A percentile compares a stretch with the other conserved stretches of the same genome.
phyloP scores from a whole-genome alignment of 495 filamentous ascomycete genomes.

The Penicillium salamii region DNA sequence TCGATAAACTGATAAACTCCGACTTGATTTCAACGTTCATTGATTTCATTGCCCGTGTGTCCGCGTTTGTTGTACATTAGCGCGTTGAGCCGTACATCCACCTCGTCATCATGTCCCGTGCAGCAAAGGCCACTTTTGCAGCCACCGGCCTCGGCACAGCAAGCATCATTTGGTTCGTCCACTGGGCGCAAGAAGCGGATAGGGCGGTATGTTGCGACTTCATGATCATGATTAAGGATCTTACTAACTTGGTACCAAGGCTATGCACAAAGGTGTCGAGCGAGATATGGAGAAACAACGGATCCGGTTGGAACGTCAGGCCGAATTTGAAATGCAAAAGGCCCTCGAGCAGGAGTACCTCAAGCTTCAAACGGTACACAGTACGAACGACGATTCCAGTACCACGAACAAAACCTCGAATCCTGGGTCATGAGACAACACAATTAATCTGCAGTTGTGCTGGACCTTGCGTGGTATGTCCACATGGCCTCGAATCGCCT shows the following conservation, averaged over 20 bases:
- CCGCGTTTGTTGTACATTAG: neutral
- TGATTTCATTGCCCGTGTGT: neutral
- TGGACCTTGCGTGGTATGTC: neutral
- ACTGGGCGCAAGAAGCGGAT: conserved; percentile 82
- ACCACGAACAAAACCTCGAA: conserved; percentile 13
- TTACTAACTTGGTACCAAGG: conserved; percentile 47
- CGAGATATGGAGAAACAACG: conserved; percentile 94
- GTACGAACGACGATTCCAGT: conserved; percentile 23
- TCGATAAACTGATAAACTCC: conserved; percentile 30
- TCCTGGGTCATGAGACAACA: conserved; percentile 14
- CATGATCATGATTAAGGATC: neutral
- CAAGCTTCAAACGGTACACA: conserved; percentile 71
- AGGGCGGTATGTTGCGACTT: conserved; percentile 61
- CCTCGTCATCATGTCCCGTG: conserved; percentile 67
- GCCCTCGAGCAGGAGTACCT: conserved; percentile 84
- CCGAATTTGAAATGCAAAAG: conserved; percentile 91
- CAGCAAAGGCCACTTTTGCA: conserved; percentile 80
- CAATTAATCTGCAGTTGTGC: neutral
- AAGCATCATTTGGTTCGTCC: conserved; percentile 79
- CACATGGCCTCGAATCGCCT: neutral
- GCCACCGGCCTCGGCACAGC: conserved; percentile 73
- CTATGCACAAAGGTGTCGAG: conserved; percentile 93
- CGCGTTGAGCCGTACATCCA: neutral
- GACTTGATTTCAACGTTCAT: conserved; percentile 12
- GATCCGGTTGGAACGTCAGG: conserved; percentile 79